Evolutionary conservation across 1,139 yeast genomes (phyloP).

Genomic region (Pichia sp.): DNA sequence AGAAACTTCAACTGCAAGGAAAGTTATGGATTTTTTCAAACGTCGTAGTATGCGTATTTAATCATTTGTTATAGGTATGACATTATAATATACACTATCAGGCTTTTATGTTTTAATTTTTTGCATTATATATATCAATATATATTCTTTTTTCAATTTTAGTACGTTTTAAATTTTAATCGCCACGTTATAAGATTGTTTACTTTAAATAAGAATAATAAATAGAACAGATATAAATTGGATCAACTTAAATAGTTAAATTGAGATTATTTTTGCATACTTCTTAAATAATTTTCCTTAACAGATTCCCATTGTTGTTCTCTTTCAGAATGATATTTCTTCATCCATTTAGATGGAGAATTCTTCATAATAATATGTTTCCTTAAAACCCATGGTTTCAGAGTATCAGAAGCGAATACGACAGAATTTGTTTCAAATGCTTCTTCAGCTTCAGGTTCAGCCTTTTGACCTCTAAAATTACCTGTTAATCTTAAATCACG

Average conservation of each 20-base stretch:
- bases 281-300: slow-evolving; percentile 50
- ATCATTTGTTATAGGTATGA: slow-evolving; percentile 1
- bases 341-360: slow-evolving; percentile 30
- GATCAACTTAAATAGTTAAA: neutral
- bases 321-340: slow-evolving; percentile 32
- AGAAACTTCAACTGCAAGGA: slow-evolving; percentile 67
- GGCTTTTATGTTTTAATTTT: neutral
- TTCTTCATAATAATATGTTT: slow-evolving; percentile 32
- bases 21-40: slow-evolving; percentile 75
- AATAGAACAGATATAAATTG: neutral
- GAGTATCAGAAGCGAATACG: slow-evolving; percentile 26
- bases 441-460: slow-evolving; percentile 67
- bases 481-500: slow-evolving; percentile 77
- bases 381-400: slow-evolving; percentile 31
- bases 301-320: slow-evolving; percentile 50
- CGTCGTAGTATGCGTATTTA: slow-evolving; percentile 53
- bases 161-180: too few relatives aligned
- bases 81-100: neutral
- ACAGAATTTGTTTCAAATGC: slow-evolving; percentile 51
- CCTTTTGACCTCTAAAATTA: slow-evolving; percentile 58
- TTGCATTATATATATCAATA: neutral
- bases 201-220: slow-evolving; percentile 2
- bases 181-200: neutral
- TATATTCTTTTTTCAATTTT: too few relatives aligned
- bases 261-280: slow-evolving; percentile 25